Conservation (phyloP, 805 yeast genomes). For the Metschnikowia lochheadii region DNA sequence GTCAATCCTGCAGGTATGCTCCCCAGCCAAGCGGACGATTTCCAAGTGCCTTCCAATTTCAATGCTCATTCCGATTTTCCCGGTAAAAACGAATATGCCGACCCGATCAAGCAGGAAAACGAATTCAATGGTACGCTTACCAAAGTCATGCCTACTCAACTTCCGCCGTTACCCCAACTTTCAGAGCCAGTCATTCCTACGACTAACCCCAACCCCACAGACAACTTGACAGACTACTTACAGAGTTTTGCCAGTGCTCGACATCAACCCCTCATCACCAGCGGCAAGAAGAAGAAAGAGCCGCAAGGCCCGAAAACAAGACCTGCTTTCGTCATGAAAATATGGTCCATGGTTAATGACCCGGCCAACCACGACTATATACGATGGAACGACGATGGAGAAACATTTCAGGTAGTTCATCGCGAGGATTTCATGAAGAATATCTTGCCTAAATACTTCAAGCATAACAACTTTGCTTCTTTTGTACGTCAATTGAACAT, state of each 20-base stretch:
- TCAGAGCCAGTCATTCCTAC: constrained; percentile 17
- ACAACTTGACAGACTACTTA: constrained; percentile 12
- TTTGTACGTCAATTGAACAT: constrained; percentile 95
- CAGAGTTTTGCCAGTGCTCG: constrained; percentile 8
- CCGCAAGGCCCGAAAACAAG: constrained; percentile 46
- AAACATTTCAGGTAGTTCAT: constrained; percentile 77
- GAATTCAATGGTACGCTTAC: constrained; percentile 13
- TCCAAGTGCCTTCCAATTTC: neutral
- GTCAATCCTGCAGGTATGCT: neutral
- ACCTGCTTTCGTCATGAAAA: constrained; percentile 88
- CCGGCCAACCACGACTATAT: constrained; percentile 63
- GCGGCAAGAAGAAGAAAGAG: constrained; percentile 30
- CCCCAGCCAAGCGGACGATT: neutral
- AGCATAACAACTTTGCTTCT: constrained; percentile 91
- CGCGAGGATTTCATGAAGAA: constrained; percentile 80
- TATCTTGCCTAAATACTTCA: constrained; percentile 87
- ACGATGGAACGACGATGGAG: constrained; percentile 82
- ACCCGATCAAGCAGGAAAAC: neutral
- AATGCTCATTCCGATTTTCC: constrained; percentile 6
- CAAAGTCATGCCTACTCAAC: constrained; percentile 5
- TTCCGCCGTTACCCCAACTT: constrained; percentile 18
- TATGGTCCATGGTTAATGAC: constrained; percentile 96
- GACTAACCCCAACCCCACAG: constrained; percentile 4
- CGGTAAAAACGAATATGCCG: neutral
- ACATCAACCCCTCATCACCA: constrained; percentile 8